Conservation (phyloP, 345 rosid species). For the Nasturtium officinale region DNA sequence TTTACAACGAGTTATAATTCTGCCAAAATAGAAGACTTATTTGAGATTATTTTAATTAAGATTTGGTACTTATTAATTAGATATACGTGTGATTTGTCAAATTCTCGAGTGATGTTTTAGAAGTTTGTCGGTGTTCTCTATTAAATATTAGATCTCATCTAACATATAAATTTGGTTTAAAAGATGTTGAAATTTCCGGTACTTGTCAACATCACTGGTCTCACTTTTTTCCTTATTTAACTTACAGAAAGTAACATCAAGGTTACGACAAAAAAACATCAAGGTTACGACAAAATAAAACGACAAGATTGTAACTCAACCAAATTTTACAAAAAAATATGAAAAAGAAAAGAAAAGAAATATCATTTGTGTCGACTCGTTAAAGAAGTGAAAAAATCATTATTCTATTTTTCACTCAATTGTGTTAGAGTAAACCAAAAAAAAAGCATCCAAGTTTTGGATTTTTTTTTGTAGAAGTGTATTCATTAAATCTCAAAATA, state of each 20-base stretch:
- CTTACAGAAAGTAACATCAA: conserved; percentile 2
- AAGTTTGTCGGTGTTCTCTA: conserved; percentile 25
- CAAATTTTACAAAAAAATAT: not conserved
- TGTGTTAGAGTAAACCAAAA: not conserved
- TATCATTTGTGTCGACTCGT: not conserved
- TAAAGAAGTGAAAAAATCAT: not conserved
- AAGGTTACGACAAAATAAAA: conserved; percentile 21
- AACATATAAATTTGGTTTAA: not conserved
- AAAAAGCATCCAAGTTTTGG: not conserved
- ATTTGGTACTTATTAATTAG: not conserved
- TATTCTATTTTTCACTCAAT: not conserved
- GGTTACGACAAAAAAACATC: conserved; percentile 23
- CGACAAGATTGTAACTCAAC: not conserved
- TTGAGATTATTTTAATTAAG: not conserved
- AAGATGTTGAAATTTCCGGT: conserved; percentile 36
- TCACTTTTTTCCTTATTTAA: conserved; percentile 1
- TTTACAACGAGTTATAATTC: not conserved
- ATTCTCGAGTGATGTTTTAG: conserved; percentile 15
- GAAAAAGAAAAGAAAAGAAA: not conserved
- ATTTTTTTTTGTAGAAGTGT: not conserved
- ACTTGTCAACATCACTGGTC: conserved; percentile 27
- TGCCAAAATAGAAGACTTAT: not conserved
- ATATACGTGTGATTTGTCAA: conserved; percentile 32
- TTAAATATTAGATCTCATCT: not conserved
- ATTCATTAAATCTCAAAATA: not conserved